Evolutionary conservation across 2,329 filamentous ascomycete species (phyloP), one percentile per base, ranked within the genome.

Genomic region (Chrysoporthe puriensis): DNA sequence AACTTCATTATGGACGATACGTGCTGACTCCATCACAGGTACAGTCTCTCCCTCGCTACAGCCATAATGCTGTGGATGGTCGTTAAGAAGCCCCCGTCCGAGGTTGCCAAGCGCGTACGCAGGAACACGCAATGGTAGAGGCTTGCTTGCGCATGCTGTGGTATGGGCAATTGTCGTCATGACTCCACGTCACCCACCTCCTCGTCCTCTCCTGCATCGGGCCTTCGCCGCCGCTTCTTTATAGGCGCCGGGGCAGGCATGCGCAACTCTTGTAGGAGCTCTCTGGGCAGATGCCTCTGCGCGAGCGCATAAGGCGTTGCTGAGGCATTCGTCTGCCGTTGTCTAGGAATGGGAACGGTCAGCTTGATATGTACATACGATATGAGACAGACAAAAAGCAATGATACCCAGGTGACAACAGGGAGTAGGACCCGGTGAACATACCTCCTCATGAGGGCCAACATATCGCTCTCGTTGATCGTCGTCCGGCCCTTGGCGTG

Each of bases 31-130:
- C 21, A 32, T 65, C 50, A 43, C 72, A 97, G 94, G 94, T 97
- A 96, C 76, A 92, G 91, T 70, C 86, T 97, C 71, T 91, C 89
- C 67, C 79, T 91, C 52, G 94, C 94, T 67, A 99, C 96, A 50
- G 89, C 93, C 14, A 87, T 99, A 76, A 99, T 99, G 96, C 84
- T 99, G 76, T 97, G 91, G 86, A 94, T 98, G 92, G 89, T 99
- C 48, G 83, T 97, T 70, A 94, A 92, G 79, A 97, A 95, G 80
- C 93, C 94, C 16, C 85, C 93, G 11, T 88, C 90, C 36, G 89
- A 92, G 73, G 83, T 92, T 60, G 80, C 90, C 64, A 88, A 90
- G 70, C 88, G 93, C 71, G 88, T 97, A 68, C 88, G 91, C 66
- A 88, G 92, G 78, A 93, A 90, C 76, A 90, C 87, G 75, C 86